These are phyloP conservation scores for Termitomyces sp. DNA, from an alignment of 1,284 basidiomycete species.

Conservation along the genomic window DNA sequence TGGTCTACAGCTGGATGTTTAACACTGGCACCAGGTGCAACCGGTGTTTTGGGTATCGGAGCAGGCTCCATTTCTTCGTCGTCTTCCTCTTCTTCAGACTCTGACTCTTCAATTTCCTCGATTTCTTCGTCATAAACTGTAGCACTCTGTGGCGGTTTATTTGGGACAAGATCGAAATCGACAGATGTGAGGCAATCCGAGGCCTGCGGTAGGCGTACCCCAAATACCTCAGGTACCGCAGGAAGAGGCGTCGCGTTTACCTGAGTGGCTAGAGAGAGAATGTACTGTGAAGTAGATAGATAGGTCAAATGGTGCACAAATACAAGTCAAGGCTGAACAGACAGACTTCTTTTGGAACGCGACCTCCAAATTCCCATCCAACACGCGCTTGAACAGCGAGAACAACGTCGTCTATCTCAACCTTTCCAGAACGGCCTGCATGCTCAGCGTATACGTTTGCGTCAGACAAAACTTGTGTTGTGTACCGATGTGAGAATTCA, in stretches of 20 bases:
- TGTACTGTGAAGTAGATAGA: conserved; percentile 55
- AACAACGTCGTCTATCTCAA: conserved; percentile 88
- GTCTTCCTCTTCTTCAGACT: conserved; percentile 48
- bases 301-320: background rate
- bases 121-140: conserved; percentile 74
- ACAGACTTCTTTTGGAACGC: conserved; percentile 91
- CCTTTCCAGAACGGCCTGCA: conserved; percentile 71
- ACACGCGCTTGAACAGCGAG: conserved; percentile 91
- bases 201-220: conserved; percentile 81
- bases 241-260: conserved; percentile 89
- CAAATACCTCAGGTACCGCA: conserved; percentile 91
- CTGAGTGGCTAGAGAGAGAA: conserved; percentile 83
- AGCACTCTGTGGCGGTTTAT: conserved; percentile 71
- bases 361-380: conserved; percentile 90
- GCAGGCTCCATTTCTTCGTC: conserved; percentile 56
- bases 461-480: conserved; percentile 85
- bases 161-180: conserved; percentile 92
- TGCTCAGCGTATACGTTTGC: conserved; percentile 94
- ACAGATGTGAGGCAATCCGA: conserved; percentile 84
- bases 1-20: conserved; percentile 28
- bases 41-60: conserved; percentile 18
- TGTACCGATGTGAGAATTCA: conserved; percentile 95
- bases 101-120: conserved; percentile 71
- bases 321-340: background rate
- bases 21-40: conserved; percentile 19